Evolutionary conservation across 192 early-diverging fungal species (phyloP).

Genomic region (Coemansia sp.): DNA sequence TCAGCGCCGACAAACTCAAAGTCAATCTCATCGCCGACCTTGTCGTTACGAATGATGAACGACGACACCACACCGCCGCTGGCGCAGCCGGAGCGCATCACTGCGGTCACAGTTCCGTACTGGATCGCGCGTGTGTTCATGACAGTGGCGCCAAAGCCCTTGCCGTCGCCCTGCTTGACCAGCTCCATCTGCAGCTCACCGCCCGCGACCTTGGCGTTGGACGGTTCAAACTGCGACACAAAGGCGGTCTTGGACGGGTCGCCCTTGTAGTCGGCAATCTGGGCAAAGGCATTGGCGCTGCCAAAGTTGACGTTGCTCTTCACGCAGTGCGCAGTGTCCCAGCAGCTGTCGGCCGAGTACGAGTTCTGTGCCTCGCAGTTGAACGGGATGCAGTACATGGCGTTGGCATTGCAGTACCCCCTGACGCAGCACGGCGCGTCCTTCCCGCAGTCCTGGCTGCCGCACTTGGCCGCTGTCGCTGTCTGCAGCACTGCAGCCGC

Average conservation of each 20-base stretch:
- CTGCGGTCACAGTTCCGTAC: conserved; percentile 62
- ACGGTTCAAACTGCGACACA: conserved; percentile 60
- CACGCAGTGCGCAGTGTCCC: conserved; percentile 47
- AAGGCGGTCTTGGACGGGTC: conserved; percentile 51
- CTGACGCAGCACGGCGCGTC: conserved; percentile 56
- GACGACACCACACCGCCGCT: conserved; percentile 64
- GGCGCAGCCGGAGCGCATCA: conserved; percentile 52
- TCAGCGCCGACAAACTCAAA: conserved; percentile 65
- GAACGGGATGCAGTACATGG: conserved; percentile 46
- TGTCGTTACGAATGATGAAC: conserved; percentile 58
- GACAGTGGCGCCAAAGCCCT: conserved; percentile 60
- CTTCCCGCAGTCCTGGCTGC: conserved; percentile 30
- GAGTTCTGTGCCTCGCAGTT: conserved; percentile 56
- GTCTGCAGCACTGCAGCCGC: conserved; percentile 47
- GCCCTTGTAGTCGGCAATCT: conserved; percentile 54
- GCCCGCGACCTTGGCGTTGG: conserved; percentile 51
- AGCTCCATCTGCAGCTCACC: conserved; percentile 50
- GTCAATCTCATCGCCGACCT: conserved; percentile 63
- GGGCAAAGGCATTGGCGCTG: conserved; percentile 23
- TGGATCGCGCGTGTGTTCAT: conserved; percentile 59
- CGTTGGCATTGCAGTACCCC: conserved; percentile 51
- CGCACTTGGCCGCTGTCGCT: conserved; percentile 37
- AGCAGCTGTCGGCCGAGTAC: conserved; percentile 38
- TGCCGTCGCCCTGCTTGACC: conserved; percentile 45
- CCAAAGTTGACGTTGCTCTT: conserved; percentile 37